A percentile compares a stretch with the other conserved stretches of the same genome.
Conservation (phyloP, 257 asterid genomes). For the Nyctanthes arbortristis region DNA sequence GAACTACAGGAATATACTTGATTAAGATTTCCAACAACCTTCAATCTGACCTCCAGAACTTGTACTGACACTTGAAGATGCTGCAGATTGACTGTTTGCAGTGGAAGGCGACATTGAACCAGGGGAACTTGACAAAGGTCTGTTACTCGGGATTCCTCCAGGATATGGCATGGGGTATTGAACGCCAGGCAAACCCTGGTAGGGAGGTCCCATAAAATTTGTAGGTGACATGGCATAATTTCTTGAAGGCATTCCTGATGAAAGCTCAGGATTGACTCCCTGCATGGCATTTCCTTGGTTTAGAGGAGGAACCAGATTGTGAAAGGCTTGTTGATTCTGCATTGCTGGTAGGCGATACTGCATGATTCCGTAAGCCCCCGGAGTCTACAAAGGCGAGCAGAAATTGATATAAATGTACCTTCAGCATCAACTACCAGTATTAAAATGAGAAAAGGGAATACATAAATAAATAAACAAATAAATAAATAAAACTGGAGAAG, state of each 20-base stretch:
- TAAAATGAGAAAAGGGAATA: slow-evolving; percentile 20
- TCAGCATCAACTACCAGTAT: slow-evolving; percentile 26
- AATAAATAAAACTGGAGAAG: no score
- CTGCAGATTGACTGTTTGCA: slow-evolving; percentile 66
- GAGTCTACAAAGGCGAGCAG: slow-evolving; percentile 65
- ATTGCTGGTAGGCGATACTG: slow-evolving; percentile 75
- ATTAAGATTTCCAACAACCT: slow-evolving; percentile 51
- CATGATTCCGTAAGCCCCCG: slow-evolving; percentile 81
- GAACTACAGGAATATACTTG: slow-evolving; percentile 12
- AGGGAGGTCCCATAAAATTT: slow-evolving; percentile 62
- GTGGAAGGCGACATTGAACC: slow-evolving; percentile 59
- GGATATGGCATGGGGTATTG: slow-evolving; percentile 73
- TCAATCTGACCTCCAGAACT: slow-evolving; percentile 77
- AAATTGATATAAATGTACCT: slow-evolving; percentile 35
- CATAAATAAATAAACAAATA: slow-evolving; percentile 20
- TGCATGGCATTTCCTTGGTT: slow-evolving; percentile 64
- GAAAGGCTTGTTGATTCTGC: slow-evolving; percentile 73
- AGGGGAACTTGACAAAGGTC: slow-evolving; percentile 52
- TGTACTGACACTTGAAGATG: slow-evolving; percentile 82
- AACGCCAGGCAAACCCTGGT: slow-evolving; percentile 62
- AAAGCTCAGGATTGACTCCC: slow-evolving; percentile 65
- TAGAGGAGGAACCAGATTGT: slow-evolving; percentile 59
- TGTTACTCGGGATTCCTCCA: slow-evolving; percentile 53
- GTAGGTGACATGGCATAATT: slow-evolving; percentile 63
- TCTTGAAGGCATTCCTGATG: slow-evolving; percentile 68